Evolutionary conservation across 2,329 filamentous ascomycete genomes (phyloP).

Genomic region (Hysterium pulicare): DNA sequence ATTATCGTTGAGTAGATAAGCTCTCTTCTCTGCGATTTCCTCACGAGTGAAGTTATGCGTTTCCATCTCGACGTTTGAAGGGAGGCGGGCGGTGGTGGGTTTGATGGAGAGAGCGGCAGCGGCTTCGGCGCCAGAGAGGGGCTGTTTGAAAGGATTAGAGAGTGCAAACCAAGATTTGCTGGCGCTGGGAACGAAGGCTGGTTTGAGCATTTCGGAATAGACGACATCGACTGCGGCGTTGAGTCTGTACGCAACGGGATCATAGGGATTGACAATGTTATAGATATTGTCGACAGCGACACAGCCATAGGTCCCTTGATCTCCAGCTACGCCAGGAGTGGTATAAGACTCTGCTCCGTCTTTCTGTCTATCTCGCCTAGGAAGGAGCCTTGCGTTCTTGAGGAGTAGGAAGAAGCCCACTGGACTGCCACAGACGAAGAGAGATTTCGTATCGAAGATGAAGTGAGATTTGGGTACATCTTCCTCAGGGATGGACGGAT

Average conservation of each 20-base stretch:
- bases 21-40: conserved; percentile 86
- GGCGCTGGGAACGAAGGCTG: conserved; percentile 74
- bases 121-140: conserved; percentile 19
- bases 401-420: conserved; percentile 90
- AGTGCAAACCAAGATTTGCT: conserved; percentile 49
- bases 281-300: conserved; percentile 94
- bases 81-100: conserved; percentile 37
- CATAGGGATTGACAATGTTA: conserved; percentile 77
- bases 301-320: conserved; percentile 79
- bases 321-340: conserved; percentile 63
- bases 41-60: conserved; percentile 93
- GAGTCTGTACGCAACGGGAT: conserved; percentile 84
- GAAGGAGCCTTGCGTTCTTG: conserved; percentile 68
- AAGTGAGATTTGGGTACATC: conserved; percentile 58
- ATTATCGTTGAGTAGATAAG: conserved; percentile 88
- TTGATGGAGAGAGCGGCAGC: conserved; percentile 26
- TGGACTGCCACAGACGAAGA: conserved; percentile 88
- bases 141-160: conserved; percentile 39
- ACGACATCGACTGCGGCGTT: conserved; percentile 83
- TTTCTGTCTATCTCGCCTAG: conserved; percentile 72
- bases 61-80: conserved; percentile 74
- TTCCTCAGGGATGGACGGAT: conserved; percentile 38
- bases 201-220: conserved; percentile 74
- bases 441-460: conserved; percentile 85
- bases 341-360: conserved; percentile 63